Percentiles rank a stretch among this genome's conserved stretches.
Evolutionary conservation across 305 asterid genomes (phyloP).

Genomic region (Fraxinus sp.): DNA sequence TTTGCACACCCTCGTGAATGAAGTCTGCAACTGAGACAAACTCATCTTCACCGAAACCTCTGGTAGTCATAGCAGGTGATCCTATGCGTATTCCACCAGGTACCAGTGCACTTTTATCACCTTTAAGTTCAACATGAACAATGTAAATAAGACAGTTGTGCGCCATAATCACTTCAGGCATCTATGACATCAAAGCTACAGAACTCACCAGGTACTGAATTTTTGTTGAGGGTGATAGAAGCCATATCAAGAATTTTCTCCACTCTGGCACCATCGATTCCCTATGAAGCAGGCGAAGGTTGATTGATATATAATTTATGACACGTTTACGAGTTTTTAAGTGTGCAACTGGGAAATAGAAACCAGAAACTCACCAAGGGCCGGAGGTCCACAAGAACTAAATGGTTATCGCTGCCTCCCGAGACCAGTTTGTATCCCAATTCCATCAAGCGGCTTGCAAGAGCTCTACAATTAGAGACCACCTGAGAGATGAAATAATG

Average conservation of each 20-base stretch:
- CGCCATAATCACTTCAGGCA: background rate
- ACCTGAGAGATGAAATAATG: conserved; percentile 47
- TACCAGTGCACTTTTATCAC: conserved; percentile 87
- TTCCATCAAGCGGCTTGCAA: conserved; percentile 66
- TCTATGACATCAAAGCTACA: background rate
- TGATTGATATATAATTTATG: background rate
- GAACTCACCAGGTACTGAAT: conserved; percentile 86
- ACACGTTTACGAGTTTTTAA: background rate
- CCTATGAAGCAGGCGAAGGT: conserved; percentile 41
- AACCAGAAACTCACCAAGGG: conserved; percentile 57
- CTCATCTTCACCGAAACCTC: conserved; percentile 76
- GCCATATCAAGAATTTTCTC: conserved; percentile 96
- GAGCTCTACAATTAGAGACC: conserved; percentile 83
- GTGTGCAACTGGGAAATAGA: background rate
- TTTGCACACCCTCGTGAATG: conserved; percentile 87
- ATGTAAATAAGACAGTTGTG: background rate
- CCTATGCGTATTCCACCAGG: conserved; percentile 99
- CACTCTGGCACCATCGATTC: conserved; percentile 89
- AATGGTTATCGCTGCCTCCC: conserved; percentile 96
- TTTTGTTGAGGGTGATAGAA: conserved; percentile 89
- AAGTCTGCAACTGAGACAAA: conserved; percentile 69
- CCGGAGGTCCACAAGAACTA: conserved; percentile 94
- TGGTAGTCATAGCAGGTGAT: conserved; percentile 93
- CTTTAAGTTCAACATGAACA: conserved; percentile 30
- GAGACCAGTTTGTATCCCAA: conserved; percentile 88